phyloP scores from a whole-genome alignment of 208 protist genomes.

The Leishmania arabica region DNA sequence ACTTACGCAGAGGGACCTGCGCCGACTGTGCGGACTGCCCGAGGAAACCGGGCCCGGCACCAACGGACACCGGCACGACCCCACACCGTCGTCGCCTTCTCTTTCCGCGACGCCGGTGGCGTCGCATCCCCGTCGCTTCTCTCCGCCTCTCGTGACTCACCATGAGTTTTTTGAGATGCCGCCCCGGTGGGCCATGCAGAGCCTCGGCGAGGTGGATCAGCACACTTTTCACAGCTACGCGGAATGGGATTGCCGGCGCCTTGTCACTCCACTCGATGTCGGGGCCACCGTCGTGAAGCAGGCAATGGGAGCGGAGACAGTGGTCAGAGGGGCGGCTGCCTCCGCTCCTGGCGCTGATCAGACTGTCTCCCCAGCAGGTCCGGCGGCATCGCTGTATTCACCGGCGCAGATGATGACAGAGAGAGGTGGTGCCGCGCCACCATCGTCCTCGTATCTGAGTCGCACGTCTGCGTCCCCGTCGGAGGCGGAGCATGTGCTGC shows the following conservation, averaged over 20 bases:
- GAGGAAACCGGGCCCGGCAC: neutral
- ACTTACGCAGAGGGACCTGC: conserved; percentile 19
- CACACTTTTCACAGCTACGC: neutral
- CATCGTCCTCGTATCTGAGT: neutral
- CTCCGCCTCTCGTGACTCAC: conserved; percentile 14
- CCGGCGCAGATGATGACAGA: neutral
- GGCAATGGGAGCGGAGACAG: neutral
- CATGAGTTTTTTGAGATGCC: conserved; percentile 55
- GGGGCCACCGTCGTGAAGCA: conserved; percentile 27
- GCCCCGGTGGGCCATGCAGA: conserved; percentile 72
- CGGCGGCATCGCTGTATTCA: neutral
- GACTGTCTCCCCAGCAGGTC: neutral
- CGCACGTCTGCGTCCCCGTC: neutral
- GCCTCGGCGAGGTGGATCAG: conserved; percentile 38
- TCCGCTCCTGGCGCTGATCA: neutral
- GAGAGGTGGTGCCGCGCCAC: neutral
- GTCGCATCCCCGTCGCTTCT: neutral
- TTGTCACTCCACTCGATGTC: conserved; percentile 53
- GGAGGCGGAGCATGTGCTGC: neutral
- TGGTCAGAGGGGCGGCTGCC: too few relatives aligned
- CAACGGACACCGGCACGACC: neutral
- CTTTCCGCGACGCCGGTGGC: neutral
- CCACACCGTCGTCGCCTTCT: neutral
- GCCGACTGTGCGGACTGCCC: conserved; percentile 7
- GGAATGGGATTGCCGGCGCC: conserved; percentile 15